A percentile compares a stretch with the other conserved stretches of the same genome.
Conservation (phyloP, 495 filamentous ascomycete species). For the Hamigera avellanea region DNA sequence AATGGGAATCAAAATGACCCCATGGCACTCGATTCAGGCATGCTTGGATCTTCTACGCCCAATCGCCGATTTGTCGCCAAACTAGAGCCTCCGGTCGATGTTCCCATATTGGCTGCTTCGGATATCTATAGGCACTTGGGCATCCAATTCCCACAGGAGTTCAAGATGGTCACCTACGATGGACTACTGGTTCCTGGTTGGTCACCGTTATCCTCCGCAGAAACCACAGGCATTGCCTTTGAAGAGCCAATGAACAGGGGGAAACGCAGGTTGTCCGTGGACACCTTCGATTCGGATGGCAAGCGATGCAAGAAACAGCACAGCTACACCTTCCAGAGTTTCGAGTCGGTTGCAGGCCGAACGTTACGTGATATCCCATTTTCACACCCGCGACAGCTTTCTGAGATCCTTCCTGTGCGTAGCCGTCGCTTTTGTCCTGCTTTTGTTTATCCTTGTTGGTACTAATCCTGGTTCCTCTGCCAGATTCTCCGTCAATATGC, state of each 20-base stretch:
- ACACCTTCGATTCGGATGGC: conserved; percentile 24
- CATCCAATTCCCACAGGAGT: conserved; percentile 40
- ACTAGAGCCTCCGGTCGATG: conserved; percentile 70
- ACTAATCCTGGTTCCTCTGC: conserved; percentile 1
- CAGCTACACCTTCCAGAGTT: conserved; percentile 55
- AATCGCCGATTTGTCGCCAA: conserved; percentile 73
- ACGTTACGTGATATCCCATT: conserved; percentile 66
- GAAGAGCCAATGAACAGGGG: conserved; percentile 18
- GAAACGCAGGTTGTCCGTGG: conserved; percentile 22
- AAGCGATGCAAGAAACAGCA: conserved; percentile 41
- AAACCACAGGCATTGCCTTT: conserved; percentile 8
- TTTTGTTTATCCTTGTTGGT: no score
- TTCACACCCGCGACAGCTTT: conserved; percentile 73
- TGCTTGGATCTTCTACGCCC: conserved; percentile 40
- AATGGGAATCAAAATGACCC: conserved; percentile 27
- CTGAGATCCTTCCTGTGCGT: conserved; percentile 56
- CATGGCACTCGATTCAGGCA: conserved; percentile 34
- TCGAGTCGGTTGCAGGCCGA: conserved; percentile 57
- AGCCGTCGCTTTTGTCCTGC: not conserved
- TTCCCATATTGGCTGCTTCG: conserved; percentile 55
- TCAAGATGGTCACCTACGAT: conserved; percentile 51
- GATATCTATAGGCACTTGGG: conserved; percentile 58
- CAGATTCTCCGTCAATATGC: conserved; percentile 63
- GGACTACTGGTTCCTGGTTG: conserved; percentile 47
- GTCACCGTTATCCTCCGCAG: conserved; percentile 13